Conservation (phyloP, 1,284 basidiomycete genomes). For the Tilletiopsis washingtonensis region DNA sequence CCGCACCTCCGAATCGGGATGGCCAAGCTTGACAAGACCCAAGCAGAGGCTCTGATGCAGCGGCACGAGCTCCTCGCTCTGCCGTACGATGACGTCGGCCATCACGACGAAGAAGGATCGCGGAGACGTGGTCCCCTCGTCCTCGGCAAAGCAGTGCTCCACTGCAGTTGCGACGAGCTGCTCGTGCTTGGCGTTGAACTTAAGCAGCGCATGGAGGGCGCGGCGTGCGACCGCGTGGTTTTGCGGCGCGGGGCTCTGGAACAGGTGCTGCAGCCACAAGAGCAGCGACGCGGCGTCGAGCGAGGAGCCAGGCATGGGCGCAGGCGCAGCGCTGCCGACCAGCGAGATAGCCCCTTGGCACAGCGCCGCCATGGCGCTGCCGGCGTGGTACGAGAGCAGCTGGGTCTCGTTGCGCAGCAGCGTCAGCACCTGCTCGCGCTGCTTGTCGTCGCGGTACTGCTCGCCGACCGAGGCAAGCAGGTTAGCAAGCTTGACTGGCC, state of each 20-base stretch:
- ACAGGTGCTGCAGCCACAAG: constrained; percentile 51
- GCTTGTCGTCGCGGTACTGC: constrained; percentile 50
- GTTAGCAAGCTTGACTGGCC: constrained; percentile 63
- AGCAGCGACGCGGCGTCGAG: constrained; percentile 50
- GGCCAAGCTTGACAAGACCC: constrained; percentile 75
- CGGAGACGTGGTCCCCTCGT: constrained; percentile 49
- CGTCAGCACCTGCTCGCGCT: constrained; percentile 31
- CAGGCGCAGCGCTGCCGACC: constrained; percentile 67
- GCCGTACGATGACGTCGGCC: constrained; percentile 62
- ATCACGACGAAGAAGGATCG: constrained; percentile 69
- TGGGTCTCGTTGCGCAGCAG: constrained; percentile 56
- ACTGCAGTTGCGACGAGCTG: constrained; percentile 65
- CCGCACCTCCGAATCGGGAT: constrained; percentile 62
- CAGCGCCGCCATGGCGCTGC: constrained; percentile 66
- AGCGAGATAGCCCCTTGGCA: constrained; percentile 25
- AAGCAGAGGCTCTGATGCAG: constrained; percentile 73
- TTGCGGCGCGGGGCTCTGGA: constrained; percentile 44
- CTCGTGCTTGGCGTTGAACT: constrained; percentile 57
- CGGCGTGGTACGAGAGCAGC: constrained; percentile 63
- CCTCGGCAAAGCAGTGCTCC: constrained; percentile 62
- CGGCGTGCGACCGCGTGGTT: constrained; percentile 54
- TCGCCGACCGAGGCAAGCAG: constrained; percentile 66
- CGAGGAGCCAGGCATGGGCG: constrained; percentile 63
- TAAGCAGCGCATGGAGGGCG: constrained; percentile 66
- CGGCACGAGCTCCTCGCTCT: constrained; percentile 57